phyloP scores from a whole-genome alignment of 2,329 filamentous ascomycete genomes.

The Pseudogymnoascus sp. region DNA sequence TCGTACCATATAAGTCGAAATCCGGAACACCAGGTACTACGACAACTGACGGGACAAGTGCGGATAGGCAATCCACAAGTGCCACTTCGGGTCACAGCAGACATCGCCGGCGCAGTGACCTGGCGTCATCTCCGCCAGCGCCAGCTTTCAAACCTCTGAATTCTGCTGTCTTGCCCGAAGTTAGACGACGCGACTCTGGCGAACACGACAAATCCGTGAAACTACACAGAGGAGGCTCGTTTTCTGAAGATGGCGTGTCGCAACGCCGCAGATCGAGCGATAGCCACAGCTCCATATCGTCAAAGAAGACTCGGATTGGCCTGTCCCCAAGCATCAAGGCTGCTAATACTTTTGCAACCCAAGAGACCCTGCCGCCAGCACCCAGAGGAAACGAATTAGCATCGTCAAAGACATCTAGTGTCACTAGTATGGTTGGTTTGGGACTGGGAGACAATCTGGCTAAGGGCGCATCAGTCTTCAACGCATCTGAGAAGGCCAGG shows the following conservation, averaged over 20 bases:
- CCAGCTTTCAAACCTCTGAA: constrained; percentile 4
- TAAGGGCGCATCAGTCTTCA: not conserved
- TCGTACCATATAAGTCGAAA: not conserved
- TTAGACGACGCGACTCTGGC: constrained; percentile 1
- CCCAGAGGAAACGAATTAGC: not conserved
- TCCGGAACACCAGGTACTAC: not conserved
- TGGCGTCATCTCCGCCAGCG: not conserved
- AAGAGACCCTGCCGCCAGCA: not conserved
- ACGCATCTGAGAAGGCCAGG: not conserved
- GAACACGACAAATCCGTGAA: constrained; percentile 5
- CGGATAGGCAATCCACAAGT: not conserved
- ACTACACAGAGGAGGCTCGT: not conserved
- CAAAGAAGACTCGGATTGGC: constrained; percentile 3
- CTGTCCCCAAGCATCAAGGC: constrained; percentile 6
- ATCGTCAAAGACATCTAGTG: not conserved
- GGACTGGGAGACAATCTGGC: not conserved
- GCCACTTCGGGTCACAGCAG: not conserved
- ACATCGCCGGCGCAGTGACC: not conserved
- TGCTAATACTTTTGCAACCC: not conserved
- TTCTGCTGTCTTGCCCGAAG: not conserved
- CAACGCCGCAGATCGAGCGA: not conserved
- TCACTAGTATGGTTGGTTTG: not conserved
- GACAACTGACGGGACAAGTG: not conserved
- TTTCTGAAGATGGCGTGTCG: constrained; percentile 1
- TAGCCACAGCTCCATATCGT: not conserved